These are phyloP conservation scores for Solanum microdontum DNA, from an alignment of 257 asterid species.

Conservation along the genomic window DNA sequence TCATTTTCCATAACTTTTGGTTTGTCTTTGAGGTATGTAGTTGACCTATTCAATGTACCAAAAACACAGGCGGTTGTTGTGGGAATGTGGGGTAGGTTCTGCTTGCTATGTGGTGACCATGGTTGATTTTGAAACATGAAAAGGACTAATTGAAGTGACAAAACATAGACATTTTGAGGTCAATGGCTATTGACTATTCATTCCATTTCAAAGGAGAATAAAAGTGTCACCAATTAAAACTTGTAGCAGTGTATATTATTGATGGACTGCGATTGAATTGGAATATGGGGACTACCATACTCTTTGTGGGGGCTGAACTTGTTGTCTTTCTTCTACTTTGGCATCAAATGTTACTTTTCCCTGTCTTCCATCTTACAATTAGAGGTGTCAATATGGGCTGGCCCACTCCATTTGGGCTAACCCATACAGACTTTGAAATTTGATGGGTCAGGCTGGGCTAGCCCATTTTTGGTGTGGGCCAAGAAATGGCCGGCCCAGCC, in stretches of 20 bases:
- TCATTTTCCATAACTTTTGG: neutral
- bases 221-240: neutral
- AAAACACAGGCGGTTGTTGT: neutral
- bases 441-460: too few relatives aligned
- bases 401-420: too few relatives aligned
- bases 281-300: neutral
- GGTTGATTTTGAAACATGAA: neutral
- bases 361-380: too few relatives aligned
- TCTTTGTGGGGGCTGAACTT: neutral
- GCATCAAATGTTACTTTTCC: too few relatives aligned
- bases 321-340: too few relatives aligned
- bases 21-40: neutral
- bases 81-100: neutral
- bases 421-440: too few relatives aligned
- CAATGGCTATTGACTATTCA: neutral
- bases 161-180: neutral
- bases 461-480: too few relatives aligned
- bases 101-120: neutral
- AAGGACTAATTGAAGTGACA: neutral
- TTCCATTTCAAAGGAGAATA: neutral
- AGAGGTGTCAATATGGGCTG: too few relatives aligned
- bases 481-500: too few relatives aligned
- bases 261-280: neutral
- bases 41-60: neutral
- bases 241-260: neutral